A percentile compares a stretch with the other conserved stretches of the same genome.
Conservation (phyloP, 1,284 basidiomycete genomes). For the Thelephora terrestris region DNA sequence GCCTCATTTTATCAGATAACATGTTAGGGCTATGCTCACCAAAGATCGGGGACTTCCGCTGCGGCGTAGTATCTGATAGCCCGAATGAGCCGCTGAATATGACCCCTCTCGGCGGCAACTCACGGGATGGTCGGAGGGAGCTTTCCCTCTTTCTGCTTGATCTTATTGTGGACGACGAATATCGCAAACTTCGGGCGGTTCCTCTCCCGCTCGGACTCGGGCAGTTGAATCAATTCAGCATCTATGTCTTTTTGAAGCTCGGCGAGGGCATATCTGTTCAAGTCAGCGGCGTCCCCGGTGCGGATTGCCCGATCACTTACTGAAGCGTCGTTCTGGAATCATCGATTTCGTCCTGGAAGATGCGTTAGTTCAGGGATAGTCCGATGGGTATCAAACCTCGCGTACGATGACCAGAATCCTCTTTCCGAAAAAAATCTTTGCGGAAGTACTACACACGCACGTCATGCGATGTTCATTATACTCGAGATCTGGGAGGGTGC, state of each 20-base stretch:
- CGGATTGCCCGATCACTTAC: slow-evolving; percentile 30
- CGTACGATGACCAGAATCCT: slow-evolving; percentile 76
- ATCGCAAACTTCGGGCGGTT: slow-evolving; percentile 77
- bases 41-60: slow-evolving; percentile 49
- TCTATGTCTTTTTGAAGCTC: slow-evolving; percentile 86
- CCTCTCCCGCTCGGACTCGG: slow-evolving; percentile 61
- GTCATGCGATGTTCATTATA: background rate
- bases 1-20: slow-evolving; percentile 8
- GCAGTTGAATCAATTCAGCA: slow-evolving; percentile 50
- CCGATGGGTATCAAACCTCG: slow-evolving; percentile 13
- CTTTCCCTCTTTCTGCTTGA: slow-evolving; percentile 71
- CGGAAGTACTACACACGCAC: slow-evolving; percentile 19
- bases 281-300: background rate
- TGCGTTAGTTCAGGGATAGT: slow-evolving; percentile 1
- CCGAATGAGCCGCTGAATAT: background rate
- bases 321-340: slow-evolving; percentile 86
- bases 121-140: slow-evolving; percentile 61
- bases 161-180: slow-evolving; percentile 95
- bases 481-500: slow-evolving; percentile 19
- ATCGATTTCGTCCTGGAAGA: slow-evolving; percentile 79
- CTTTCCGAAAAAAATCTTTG: slow-evolving; percentile 68
- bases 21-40: slow-evolving; percentile 19
- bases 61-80: slow-evolving; percentile 56
- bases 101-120: slow-evolving; percentile 18
- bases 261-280: slow-evolving; percentile 68